Conservation (phyloP, 2,329 filamentous ascomycete species). For the Talaromyces sp. region DNA sequence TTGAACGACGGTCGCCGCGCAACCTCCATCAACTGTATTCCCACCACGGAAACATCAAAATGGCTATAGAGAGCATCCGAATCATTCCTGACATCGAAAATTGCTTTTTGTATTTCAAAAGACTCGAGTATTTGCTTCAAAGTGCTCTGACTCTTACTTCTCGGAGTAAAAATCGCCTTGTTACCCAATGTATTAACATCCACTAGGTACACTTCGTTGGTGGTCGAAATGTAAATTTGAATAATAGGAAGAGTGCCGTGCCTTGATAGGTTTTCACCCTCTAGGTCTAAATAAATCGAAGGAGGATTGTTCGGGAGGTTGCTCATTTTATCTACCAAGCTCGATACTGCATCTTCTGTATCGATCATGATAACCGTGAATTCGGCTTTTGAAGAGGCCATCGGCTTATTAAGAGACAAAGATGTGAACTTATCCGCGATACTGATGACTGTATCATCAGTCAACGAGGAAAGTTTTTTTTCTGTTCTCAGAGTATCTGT, state of each 20-base stretch:
- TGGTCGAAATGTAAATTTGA: slow-evolving; percentile 31
- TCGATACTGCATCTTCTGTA: not conserved
- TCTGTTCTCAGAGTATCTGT: not conserved
- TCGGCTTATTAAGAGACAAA: not conserved
- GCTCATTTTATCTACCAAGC: not conserved
- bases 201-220: slow-evolving; percentile 37
- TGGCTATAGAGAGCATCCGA: slow-evolving; percentile 51
- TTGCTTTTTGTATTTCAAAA: slow-evolving; percentile 42
- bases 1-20: not conserved
- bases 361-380: not conserved
- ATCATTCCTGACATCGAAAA: slow-evolving; percentile 58
- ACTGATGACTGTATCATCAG: not conserved
- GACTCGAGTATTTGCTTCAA: slow-evolving; percentile 41
- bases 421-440: not conserved
- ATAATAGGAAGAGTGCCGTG: slow-evolving; percentile 46
- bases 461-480: not conserved
- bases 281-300: slow-evolving; percentile 48
- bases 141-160: not conserved
- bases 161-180: slow-evolving; percentile 36
- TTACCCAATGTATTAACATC: slow-evolving; percentile 39
- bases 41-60: slow-evolving; percentile 34
- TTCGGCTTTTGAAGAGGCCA: not conserved
- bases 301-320: slow-evolving; percentile 15
- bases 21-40: slow-evolving; percentile 20
- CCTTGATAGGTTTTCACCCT: slow-evolving; percentile 43